Evolutionary conservation across 352 stramenopile species (phyloP).

Genomic region (Globisporangium acanthophoron): DNA sequence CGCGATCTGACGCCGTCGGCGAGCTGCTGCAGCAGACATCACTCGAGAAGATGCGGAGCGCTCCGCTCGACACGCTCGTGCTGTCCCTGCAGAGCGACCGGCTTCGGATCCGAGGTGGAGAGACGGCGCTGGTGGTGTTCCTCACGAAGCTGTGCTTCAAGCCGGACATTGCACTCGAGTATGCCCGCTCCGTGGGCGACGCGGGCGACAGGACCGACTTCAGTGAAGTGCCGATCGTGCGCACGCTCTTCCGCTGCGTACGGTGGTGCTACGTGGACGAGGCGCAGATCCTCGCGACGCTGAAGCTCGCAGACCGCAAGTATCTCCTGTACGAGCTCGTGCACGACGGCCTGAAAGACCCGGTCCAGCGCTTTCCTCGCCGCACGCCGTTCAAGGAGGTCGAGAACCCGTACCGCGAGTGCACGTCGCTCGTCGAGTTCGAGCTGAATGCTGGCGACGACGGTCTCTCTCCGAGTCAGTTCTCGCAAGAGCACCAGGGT

Average conservation of each 20-base stretch:
- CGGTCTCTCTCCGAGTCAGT: slow-evolving; percentile 11
- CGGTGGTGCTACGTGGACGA: slow-evolving; percentile 61
- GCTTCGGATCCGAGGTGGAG: slow-evolving; percentile 44
- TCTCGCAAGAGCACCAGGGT: background rate
- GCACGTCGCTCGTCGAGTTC: slow-evolving; percentile 46
- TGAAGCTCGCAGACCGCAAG: slow-evolving; percentile 33
- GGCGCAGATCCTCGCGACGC: slow-evolving; percentile 45
- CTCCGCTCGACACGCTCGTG: slow-evolving; percentile 58
- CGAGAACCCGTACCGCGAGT: slow-evolving; percentile 19
- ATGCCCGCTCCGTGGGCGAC: background rate
- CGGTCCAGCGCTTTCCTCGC: slow-evolving; percentile 2
- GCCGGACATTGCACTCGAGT: background rate
- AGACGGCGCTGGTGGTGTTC: slow-evolving; percentile 38
- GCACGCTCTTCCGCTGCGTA: slow-evolving; percentile 50
- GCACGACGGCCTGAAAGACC: slow-evolving; percentile 16
- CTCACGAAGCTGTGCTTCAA: slow-evolving; percentile 40
- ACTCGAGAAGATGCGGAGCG: slow-evolving; percentile 27
- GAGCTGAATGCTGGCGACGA: slow-evolving; percentile 50
- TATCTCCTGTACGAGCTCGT: slow-evolving; percentile 62
- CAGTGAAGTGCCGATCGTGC: slow-evolving; percentile 31
- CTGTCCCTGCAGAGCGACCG: slow-evolving; percentile 57
- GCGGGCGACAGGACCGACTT: slow-evolving; percentile 1
- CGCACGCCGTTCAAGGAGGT: slow-evolving; percentile 16
- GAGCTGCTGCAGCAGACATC: slow-evolving; percentile 8
- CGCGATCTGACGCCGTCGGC: slow-evolving; percentile 17